phyloP scores from a whole-genome alignment of 83 land plant species.

The Picea mariana region DNA sequence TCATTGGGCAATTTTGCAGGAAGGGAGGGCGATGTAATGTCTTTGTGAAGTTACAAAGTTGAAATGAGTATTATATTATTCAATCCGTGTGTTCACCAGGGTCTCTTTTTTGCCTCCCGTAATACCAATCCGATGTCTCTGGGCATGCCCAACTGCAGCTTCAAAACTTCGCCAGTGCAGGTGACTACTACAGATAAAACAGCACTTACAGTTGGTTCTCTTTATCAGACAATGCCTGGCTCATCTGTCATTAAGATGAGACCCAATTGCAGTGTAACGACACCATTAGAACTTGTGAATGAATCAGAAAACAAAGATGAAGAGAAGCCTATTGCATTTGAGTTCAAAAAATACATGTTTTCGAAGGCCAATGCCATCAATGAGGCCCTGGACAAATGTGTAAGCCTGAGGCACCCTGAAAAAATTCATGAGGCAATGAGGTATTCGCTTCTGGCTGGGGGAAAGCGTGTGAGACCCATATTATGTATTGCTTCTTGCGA shows the following conservation, averaged over 20 bases:
- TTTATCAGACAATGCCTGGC: background rate
- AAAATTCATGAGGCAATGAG: constrained; percentile 1
- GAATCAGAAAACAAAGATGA: background rate
- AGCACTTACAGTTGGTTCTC: background rate
- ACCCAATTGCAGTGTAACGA: background rate
- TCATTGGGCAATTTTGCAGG: too few species aligned
- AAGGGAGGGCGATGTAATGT: background rate
- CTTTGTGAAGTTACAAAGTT: background rate
- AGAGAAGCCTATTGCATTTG: constrained; percentile 3
- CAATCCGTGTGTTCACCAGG: background rate
- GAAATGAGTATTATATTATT: background rate
- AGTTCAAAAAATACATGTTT: constrained; percentile 32
- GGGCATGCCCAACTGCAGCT: background rate
- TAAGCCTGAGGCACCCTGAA: background rate
- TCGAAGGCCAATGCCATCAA: constrained; percentile 45
- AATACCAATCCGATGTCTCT: background rate
- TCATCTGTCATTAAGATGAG: background rate
- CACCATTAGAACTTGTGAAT: background rate
- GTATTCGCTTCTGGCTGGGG: constrained; percentile 1
- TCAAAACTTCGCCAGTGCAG: background rate
- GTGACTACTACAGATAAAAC: background rate
- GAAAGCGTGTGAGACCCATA: constrained; percentile 24
- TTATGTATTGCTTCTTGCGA: constrained; percentile 73
- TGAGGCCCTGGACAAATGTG: constrained; percentile 2
- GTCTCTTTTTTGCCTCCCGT: background rate